phyloP scores from a whole-genome alignment of 2,329 filamentous ascomycete genomes.

The Curvularia eragrostidis region DNA sequence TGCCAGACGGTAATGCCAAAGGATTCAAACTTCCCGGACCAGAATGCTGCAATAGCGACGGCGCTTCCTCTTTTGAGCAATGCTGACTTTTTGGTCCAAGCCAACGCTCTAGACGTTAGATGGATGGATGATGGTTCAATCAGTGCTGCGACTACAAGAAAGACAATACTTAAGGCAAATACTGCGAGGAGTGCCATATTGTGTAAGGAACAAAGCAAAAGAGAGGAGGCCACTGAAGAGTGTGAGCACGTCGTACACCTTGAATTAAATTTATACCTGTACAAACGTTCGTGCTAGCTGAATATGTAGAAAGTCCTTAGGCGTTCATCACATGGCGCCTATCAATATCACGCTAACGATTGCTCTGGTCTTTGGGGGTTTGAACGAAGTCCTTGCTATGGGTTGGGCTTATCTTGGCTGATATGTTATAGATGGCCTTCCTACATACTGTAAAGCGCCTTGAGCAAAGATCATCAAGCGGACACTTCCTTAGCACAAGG shows the following conservation, averaged over 20 bases:
- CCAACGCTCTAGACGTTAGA: background rate
- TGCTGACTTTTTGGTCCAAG: background rate
- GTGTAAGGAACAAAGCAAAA: background rate
- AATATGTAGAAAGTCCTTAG: background rate
- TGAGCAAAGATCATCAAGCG: too few relatives aligned
- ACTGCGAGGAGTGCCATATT: background rate
- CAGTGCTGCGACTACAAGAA: background rate
- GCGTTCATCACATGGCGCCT: background rate
- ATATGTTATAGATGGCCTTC: too few relatives aligned
- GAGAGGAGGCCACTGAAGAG: background rate
- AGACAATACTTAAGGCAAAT: background rate
- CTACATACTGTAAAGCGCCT: too few relatives aligned
- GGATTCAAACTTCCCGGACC: background rate
- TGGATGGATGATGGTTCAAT: background rate
- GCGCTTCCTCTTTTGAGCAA: background rate
- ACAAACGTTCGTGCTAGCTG: background rate
- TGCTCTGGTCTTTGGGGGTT: too few relatives aligned
- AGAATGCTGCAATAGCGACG: too few relatives aligned
- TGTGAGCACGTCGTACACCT: background rate
- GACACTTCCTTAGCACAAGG: too few relatives aligned
- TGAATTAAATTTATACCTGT: too few relatives aligned
- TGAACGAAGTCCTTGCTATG: too few relatives aligned
- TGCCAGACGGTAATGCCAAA: background rate
- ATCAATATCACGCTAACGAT: background rate
- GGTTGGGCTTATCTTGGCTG: too few relatives aligned